Conservation (phyloP, 1,284 basidiomycete genomes). For the Trichosporon sp. region DNA sequence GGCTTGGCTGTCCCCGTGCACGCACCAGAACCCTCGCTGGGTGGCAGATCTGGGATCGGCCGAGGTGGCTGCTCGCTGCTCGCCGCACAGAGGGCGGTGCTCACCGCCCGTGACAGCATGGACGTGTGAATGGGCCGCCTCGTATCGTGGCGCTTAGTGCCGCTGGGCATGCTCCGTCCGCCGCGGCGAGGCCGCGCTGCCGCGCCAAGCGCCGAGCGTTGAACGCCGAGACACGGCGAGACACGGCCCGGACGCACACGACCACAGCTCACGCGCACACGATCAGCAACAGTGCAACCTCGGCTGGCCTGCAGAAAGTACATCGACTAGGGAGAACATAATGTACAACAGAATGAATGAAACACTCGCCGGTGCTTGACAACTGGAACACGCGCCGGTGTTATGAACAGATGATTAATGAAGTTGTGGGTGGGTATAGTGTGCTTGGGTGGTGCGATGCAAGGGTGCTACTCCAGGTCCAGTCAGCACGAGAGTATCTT, state of each 20-base stretch:
- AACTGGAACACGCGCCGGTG: slow-evolving; percentile 3
- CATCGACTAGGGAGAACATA: neutral
- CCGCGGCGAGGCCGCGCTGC: too few relatives aligned
- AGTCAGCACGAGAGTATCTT: slow-evolving; percentile 3
- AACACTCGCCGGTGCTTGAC: slow-evolving; percentile 3
- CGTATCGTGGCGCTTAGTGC: too few relatives aligned
- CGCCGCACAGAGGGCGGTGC: neutral
- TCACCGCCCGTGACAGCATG: neutral
- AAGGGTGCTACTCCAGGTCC: neutral
- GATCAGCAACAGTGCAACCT: neutral
- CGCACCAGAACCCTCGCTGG: neutral
- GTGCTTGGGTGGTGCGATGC: neutral
- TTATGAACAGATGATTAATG: neutral
- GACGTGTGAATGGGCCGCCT: too few relatives aligned
- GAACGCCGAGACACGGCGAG: neutral
- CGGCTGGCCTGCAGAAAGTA: neutral
- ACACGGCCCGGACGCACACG: neutral
- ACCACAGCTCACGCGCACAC: neutral
- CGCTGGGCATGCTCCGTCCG: neutral
- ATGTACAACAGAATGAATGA: neutral
- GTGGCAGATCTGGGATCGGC: neutral
- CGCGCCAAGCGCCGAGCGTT: neutral
- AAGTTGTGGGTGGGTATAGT: neutral
- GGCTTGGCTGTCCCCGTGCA: neutral
- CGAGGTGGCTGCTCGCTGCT: neutral